Base-by-base conservation (phyloP, 2,329 filamentous ascomycete species). In the Pseudogymnoascus sp. region DNA sequence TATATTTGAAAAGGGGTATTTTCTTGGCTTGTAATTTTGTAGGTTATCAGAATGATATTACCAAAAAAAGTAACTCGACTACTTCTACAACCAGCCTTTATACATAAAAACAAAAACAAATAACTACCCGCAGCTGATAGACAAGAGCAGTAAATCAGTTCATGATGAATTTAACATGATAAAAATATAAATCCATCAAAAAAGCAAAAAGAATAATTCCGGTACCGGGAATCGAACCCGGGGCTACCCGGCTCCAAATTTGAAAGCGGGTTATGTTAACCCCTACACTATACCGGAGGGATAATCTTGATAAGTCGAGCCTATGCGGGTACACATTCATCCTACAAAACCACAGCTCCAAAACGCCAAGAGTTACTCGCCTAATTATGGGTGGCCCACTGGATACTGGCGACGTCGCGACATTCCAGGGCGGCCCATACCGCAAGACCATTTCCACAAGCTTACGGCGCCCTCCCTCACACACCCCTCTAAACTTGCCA, bases 231-330 rank as follows among this genome's bases (percentile, higher is more conserved):
- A 62, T 62, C 61, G 61, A 62, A 62, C 61, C 61, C 61, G 61
- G 61, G 55, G 61, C 61, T 62, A 38, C 61, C 61, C 61, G 61
- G 61, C 35, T 58, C 44, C 21, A 38, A 25, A 33, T 62, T 27
- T 62, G 61, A 62, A 62, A 62, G 61, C 61, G 61, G 61, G 61
- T 38, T 59, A 62, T 62, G 61, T 62, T 62, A 62, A 62, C 61
- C 61, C 48, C 61, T 62, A 62, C 61, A 62, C 61, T 60, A 62
- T 62, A 62, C 55, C 61, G 61, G 61, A 62, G 55, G 36, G 33
- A 36, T 35, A 55, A 59, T 59, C 58, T 48, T 48, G 27, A 5
- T 5, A 29, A 7, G 21, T 4, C 42, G 42, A 27, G 21, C 42
- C 42, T 48, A 48, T 29, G 3, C 4, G 42, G 6, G 42, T 48